These are phyloP conservation scores for Monascus ruber DNA, from an alignment of 2,329 filamentous ascomycete species.

Conservation along the genomic window DNA sequence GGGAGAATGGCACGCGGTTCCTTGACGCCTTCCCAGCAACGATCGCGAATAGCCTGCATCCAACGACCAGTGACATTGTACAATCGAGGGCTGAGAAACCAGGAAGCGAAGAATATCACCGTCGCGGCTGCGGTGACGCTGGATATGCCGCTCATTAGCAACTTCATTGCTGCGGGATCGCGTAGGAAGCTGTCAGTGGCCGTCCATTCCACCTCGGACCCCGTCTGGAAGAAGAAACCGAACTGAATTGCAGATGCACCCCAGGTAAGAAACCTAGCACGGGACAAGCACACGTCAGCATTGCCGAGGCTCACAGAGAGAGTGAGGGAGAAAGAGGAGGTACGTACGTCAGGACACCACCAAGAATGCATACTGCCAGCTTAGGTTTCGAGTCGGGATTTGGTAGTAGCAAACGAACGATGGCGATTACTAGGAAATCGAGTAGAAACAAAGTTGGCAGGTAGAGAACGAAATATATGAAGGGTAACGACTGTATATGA, in stretches of 20 bases:
- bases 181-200: conserved; percentile 23
- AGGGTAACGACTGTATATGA: conserved; percentile 21
- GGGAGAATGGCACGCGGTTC: conserved; percentile 11
- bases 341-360: not conserved
- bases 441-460: conserved; percentile 27
- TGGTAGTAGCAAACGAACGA: conserved; percentile 18
- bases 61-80: conserved; percentile 15
- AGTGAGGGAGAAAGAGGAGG: not conserved
- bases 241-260: conserved; percentile 24
- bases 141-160: conserved; percentile 24
- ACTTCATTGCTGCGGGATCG: conserved; percentile 27
- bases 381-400: conserved; percentile 11
- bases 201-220: conserved; percentile 29
- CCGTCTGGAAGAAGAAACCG: conserved; percentile 30
- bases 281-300: conserved; percentile 2
- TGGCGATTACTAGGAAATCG: conserved; percentile 21
- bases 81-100: conserved; percentile 16
- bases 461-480: conserved; percentile 24
- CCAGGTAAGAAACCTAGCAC: conserved; percentile 17
- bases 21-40: conserved; percentile 6
- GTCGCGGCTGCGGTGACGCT: conserved; percentile 15
- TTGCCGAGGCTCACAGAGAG: not conserved
- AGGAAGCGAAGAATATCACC: conserved; percentile 16
- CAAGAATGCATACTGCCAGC: conserved; percentile 10
- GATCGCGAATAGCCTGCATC: conserved; percentile 11